Base-by-base conservation (phyloP, 805 yeast genomes). In the Wickerhamiella vanderwaltii region DNA sequence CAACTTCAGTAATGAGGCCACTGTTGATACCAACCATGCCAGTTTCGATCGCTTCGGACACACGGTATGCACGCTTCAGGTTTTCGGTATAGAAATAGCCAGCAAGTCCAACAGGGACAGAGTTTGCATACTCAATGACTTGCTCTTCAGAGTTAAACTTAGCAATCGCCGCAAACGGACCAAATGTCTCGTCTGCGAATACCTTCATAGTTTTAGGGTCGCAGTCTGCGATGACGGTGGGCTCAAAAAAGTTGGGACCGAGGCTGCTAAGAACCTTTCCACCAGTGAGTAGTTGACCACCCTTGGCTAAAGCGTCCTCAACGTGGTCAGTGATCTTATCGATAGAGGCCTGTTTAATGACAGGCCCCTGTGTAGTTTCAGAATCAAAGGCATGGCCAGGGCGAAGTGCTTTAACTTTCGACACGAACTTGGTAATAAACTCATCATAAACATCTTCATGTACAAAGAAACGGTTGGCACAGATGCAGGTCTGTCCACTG, bases 11-110 rank as follows among this genome's bases (percentile, higher is more conserved):
- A 43, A 83, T 71, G 9, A 71, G 62, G 20, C 91, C 91, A 9
- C 85, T 73, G 61, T 83, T 83, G 44, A 74, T 76, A 31, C 91
- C 91, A 41, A 83, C 71, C 93, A 83, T 83, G 36, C 93, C 94
- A 22, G 69, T 74, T 49, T 83, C 75, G 40, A 83, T 65, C 19
- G 66, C 73, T 59, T 79, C 86, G 24, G 82, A 76, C 6, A 79
- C 73, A 43, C 69, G 65, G 59, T 76, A 68, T 6, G 77, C 65
- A 36, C 76, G 67, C 37, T 64, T 56, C 43, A 75, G 57, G 57
- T 78, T 71, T 41, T 65, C 57, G 16, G 86, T 69, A 64, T 58
- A 81, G 59, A 83, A 71, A 57, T 83, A 83, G 12, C 83, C 83
- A 2, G 91, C 88, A 41, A 82, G 68, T 15, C 93, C 94, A 31